Percentiles rank a stretch among this genome's conserved stretches.
These are phyloP conservation scores for Ormosia emarginata DNA, from an alignment of 306 rosid genomes.

Conservation along the genomic window DNA sequence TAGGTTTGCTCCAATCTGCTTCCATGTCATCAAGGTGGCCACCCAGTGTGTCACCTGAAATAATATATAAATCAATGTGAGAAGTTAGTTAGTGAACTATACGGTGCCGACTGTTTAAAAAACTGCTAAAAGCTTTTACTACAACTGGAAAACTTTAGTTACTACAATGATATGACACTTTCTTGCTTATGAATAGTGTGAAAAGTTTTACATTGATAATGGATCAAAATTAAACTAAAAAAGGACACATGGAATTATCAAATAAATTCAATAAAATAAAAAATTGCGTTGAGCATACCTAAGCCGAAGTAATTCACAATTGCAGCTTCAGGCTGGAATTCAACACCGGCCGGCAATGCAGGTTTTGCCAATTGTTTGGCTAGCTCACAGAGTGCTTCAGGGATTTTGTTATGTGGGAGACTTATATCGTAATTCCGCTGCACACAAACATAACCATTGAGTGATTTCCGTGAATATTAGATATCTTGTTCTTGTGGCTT, in stretches of 20 bases:
- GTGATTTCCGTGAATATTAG: background rate
- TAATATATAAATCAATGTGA: background rate
- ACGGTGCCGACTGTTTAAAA: background rate
- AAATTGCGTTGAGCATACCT: conserved; percentile 38
- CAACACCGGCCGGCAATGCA: conserved; percentile 78
- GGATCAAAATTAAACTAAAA: background rate
- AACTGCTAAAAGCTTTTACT: background rate
- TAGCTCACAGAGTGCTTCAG: conserved; percentile 58
- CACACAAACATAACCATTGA: conserved; percentile 14
- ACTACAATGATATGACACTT: background rate
- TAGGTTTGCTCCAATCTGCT: conserved; percentile 89
- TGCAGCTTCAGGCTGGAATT: conserved; percentile 89
- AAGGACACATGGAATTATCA: background rate
- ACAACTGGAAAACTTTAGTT: background rate
- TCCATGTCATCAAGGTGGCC: conserved; percentile 99
- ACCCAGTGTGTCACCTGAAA: conserved; percentile 76
- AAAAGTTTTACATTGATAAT: background rate
- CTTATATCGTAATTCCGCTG: conserved; percentile 81
- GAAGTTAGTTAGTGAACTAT: background rate
- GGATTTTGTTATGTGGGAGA: conserved; percentile 78
- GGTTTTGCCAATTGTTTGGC: conserved; percentile 82
- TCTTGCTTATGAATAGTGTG: background rate
- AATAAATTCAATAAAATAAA: background rate
- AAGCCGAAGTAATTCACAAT: conserved; percentile 85
- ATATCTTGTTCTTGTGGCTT: background rate